Percentiles rank a stretch among this genome's conserved stretches.
These are phyloP conservation scores for Penicillium crystallinum DNA, from an alignment of 495 filamentous ascomycete species.

Conservation along the genomic window DNA sequence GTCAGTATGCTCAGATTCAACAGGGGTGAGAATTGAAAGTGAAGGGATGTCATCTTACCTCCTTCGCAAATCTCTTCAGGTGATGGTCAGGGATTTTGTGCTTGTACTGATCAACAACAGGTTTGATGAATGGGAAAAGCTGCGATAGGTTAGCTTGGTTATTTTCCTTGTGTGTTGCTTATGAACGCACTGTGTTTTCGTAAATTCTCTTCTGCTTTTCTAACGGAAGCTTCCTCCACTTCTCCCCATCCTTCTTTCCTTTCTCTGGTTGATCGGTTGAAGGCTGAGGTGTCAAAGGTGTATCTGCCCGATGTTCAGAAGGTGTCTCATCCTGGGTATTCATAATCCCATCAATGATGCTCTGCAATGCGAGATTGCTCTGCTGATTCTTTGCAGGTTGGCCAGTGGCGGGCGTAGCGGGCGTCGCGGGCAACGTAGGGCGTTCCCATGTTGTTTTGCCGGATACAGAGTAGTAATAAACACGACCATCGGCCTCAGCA, in stretches of 20 bases:
- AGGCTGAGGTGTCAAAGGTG: constrained; percentile 46
- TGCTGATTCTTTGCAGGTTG: constrained; percentile 49
- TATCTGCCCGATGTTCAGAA: constrained; percentile 49
- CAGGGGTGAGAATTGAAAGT: not conserved
- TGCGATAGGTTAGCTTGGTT: constrained; percentile 28
- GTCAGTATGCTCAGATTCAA: constrained; percentile 4
- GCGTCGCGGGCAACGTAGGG: constrained; percentile 61
- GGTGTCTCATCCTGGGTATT: constrained; percentile 63
- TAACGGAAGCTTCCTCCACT: constrained; percentile 71
- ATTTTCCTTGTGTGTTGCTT: not conserved
- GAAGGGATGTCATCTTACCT: constrained; percentile 46
- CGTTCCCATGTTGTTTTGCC: constrained; percentile 75
- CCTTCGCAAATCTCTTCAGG: constrained; percentile 80
- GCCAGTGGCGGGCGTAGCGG: constrained; percentile 40
- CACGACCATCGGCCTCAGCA: constrained; percentile 56
- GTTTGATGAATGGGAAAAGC: constrained; percentile 78
- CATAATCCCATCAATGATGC: constrained; percentile 81
- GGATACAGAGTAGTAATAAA: constrained; percentile 74
- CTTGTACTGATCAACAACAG: constrained; percentile 79
- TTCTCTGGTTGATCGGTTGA: constrained; percentile 53
- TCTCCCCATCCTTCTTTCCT: constrained; percentile 57
- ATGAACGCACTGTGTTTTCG: constrained; percentile 70
- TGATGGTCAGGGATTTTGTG: constrained; percentile 81
- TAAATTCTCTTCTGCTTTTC: constrained; percentile 93
- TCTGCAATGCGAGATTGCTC: constrained; percentile 63